These are phyloP conservation scores for Alternaria consortialis DNA, from an alignment of 2,329 filamentous ascomycete species.

Conservation along the genomic window DNA sequence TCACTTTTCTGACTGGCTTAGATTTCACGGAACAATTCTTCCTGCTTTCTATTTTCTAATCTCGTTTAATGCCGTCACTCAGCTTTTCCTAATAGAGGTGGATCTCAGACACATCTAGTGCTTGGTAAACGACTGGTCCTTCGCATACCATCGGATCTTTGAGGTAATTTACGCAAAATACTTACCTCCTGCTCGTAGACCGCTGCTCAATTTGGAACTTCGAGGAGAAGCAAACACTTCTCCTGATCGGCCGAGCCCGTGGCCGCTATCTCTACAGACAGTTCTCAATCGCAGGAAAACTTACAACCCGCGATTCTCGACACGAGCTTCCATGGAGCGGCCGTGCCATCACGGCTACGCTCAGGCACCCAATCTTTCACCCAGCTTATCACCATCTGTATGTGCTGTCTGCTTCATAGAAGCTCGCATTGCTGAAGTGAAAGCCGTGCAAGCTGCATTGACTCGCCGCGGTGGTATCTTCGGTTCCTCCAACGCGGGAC, in stretches of 20 bases:
- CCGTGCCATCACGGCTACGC: slow-evolving; percentile 1
- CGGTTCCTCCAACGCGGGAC: not conserved
- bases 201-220: not conserved
- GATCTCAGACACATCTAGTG: not conserved
- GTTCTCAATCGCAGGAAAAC: not conserved
- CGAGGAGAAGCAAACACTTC: not conserved
- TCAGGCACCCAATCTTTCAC: not conserved
- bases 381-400: not conserved
- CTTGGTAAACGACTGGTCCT: not conserved
- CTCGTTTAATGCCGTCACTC: not conserved
- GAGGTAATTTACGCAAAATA: not conserved
- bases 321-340: not conserved
- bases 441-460: slow-evolving; percentile 11
- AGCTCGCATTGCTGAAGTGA: slow-evolving; percentile 15
- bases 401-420: slow-evolving; percentile 18
- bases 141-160: not conserved
- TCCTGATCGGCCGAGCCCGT: not conserved
- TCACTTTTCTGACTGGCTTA: not conserved
- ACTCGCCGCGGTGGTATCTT: slow-evolving; percentile 25
- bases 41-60: not conserved
- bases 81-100: not conserved
- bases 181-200: not conserved
- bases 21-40: not conserved
- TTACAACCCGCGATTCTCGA: not conserved
- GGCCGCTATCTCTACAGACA: not conserved